These are phyloP conservation scores for Microascus cirrosus DNA, from an alignment of 2,329 filamentous ascomycete genomes.

Conservation along the genomic window DNA sequence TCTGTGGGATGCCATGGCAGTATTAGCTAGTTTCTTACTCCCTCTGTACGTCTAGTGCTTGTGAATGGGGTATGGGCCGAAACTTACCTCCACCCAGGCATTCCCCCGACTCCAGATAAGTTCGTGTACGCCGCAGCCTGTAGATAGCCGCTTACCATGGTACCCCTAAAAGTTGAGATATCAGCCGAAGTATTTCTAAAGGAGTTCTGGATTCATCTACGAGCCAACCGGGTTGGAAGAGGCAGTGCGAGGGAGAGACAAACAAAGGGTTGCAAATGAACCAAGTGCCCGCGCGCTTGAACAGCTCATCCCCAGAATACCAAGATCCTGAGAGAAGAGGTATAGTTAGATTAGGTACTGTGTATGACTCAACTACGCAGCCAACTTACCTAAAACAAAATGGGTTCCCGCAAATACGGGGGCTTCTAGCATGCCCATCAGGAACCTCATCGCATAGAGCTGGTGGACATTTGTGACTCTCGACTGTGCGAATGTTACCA, in stretches of 20 bases:
- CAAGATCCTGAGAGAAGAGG: slow-evolving; percentile 12
- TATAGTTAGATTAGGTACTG: background rate
- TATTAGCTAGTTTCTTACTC: too few relatives aligned
- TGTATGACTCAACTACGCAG: background rate
- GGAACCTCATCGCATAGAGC: slow-evolving; percentile 27
- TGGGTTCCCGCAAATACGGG: slow-evolving; percentile 25
- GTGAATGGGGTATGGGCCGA: background rate
- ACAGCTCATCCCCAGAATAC: slow-evolving; percentile 30
- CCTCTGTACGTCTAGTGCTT: background rate
- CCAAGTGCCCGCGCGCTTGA: slow-evolving; percentile 26
- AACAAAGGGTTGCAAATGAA: slow-evolving; percentile 19
- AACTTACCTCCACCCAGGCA: slow-evolving; percentile 24
- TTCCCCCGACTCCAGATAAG: slow-evolving; percentile 14
- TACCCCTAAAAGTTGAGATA: slow-evolving; percentile 10
- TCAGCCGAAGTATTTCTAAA: too few relatives aligned
- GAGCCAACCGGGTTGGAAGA: too few relatives aligned
- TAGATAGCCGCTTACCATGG: slow-evolving; percentile 31
- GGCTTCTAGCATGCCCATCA: slow-evolving; percentile 26
- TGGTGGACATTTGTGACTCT: slow-evolving; percentile 21
- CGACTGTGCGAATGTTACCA: slow-evolving; percentile 6
- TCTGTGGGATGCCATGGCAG: background rate
- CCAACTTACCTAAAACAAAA: slow-evolving; percentile 22
- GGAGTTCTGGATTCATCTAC: too few relatives aligned
- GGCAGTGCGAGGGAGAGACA: too few relatives aligned
- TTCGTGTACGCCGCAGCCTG: slow-evolving; percentile 27